Evolutionary conservation across 148 eudicot genomes (phyloP).

Genomic region (Amaranthus palmeri): DNA sequence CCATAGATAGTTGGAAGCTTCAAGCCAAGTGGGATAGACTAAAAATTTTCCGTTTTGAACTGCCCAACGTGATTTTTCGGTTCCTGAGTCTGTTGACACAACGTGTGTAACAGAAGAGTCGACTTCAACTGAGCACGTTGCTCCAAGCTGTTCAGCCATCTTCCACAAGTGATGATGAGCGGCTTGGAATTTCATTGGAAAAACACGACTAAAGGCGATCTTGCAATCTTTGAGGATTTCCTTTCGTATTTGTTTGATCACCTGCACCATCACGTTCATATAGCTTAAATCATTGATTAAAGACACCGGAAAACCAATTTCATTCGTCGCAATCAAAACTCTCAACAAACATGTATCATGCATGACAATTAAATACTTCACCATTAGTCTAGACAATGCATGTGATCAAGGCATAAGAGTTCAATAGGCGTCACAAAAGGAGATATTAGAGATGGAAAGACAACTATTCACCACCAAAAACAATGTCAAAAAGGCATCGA

Average conservation of each 20-base stretch:
- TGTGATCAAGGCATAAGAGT: no score
- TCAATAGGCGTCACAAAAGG: no score
- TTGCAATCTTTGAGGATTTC: constrained; percentile 56
- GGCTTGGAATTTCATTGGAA: constrained; percentile 41
- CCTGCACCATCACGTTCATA: constrained; percentile 29
- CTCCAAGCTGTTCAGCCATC: constrained; percentile 75
- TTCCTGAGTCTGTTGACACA: constrained; percentile 54
- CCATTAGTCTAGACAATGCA: no score
- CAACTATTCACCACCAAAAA: not conserved
- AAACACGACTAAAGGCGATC: constrained; percentile 64
- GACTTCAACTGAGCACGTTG: constrained; percentile 45
- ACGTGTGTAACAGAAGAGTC: constrained; percentile 63
- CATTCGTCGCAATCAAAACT: not conserved
- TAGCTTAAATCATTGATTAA: not conserved
- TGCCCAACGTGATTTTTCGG: constrained; percentile 81
- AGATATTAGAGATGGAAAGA: not conserved
- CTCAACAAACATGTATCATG: not conserved
- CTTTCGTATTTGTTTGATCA: constrained; percentile 50
- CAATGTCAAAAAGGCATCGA: not conserved
- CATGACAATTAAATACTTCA: no score
- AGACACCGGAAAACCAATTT: not conserved
- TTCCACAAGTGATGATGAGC: constrained; percentile 59
- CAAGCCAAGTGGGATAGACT: constrained; percentile 69
- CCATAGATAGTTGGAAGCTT: constrained; percentile 66
- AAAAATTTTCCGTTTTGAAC: constrained; percentile 50